Evolutionary conservation across 2,329 filamentous ascomycete genomes (phyloP), one percentile per base, ranked within the genome.

Genomic region (Aspergillus sojae): DNA sequence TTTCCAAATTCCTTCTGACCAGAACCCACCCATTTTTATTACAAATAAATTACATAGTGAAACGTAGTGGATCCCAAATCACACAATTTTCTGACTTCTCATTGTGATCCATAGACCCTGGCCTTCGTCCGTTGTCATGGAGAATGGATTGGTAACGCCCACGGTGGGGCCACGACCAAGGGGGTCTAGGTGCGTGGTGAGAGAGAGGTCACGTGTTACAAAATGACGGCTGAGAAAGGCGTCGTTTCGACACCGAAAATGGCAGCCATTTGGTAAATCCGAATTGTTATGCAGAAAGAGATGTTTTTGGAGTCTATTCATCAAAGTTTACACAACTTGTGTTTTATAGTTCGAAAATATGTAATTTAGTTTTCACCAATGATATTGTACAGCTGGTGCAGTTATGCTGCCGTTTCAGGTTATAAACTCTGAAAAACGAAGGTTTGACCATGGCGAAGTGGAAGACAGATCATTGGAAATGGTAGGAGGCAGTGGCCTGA

Each of bases 251-350:
- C 46, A 46, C 60, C 60, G 55, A 58, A 58, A 62, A 54, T 62
- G 60, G 60, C 60, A 46, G 60, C 46, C 61, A 62, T 61, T 61
- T 64, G 55, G 62, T 64, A 64, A 61, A 60, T 26, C 43, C 57
- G 57, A 61, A 50, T 64, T 60, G 58, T 57, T 43, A 57, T 56
- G 28, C 28, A 30, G 28, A 30, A 30, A 26, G 23, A 26, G 23
- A 26, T 26, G 23, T 26, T 26, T 26, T 26, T 3, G 23, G 23
- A 26, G 23, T 26, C 23, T 26, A 26, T 26, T 26, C 23, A 39
- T 39, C 36, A 39, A 39, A 39, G 36, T 39, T 39, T 39, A 5
- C 36, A 41, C 36, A 41, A 41, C 36, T 41, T 6, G 11, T 39
- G 36, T 41, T 41, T 41, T 41, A 19, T 19, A 41, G 36, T 41